Base-by-base conservation (phyloP, 768 basidiomycete genomes). In the Lentinula edodes region DNA sequence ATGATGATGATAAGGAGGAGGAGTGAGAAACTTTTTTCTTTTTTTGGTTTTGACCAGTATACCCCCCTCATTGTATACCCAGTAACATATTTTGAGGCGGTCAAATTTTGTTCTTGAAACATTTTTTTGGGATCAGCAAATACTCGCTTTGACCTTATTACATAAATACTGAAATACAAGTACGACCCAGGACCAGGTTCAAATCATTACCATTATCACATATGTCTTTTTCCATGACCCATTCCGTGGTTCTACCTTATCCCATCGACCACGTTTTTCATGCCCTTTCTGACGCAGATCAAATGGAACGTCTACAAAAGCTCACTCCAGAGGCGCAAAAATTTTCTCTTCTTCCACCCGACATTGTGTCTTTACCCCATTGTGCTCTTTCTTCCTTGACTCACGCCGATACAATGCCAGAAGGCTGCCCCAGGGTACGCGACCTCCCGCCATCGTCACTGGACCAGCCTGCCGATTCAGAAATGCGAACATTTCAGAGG, bases 191-290 rank as follows among this genome's bases (percentile, higher is more conserved):
- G 28, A 3, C 28, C 38, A 13, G 3, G 38, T 39, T 39, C 38
- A n/a, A 38, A 20, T 20, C 23, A 23, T 28, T 13, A 20, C 23
- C 23, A 28, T 28, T 28, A 28, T 0, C 28, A 28, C 28, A 54
- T 5, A 54, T 54, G 53, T 54, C 53, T 23, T 54, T 54, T 36
- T 54, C 53, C 4, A 54, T 54, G 53, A 36, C 34, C 53, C 53
- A 54, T 39, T 20, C 35, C 39, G 38, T 54, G 3, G 4, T 54
- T 4, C 53, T 54, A 9, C 53, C 53, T 6, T 39, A 54, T 18
- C 36, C 53, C 16, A 38, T 54, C 16, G 35, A 15, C 16, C 18
- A 12, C 38, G 53, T 54, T 20, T 54, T 54, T n/a, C 9, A n/a
- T 15, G 18, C n/a, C 7, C 36, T 54, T 18, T 54, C 53, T 18